Evolutionary conservation across 805 yeast species (phyloP).

Genomic region (Wickerhamomyces mucosus): DNA sequence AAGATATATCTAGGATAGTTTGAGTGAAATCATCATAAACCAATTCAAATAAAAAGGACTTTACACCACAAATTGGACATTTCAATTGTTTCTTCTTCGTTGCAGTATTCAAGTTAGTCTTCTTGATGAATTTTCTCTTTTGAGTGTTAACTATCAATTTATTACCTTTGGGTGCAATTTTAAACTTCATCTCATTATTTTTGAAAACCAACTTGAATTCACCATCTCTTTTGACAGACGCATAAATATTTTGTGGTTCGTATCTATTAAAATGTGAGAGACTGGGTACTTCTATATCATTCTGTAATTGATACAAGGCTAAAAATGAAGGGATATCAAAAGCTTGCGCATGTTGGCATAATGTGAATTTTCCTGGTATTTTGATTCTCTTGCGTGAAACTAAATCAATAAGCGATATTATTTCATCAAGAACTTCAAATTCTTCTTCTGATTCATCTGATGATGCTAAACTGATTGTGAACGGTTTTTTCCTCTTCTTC

Average conservation of each 20-base stretch:
- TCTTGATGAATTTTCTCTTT: not conserved
- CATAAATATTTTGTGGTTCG: not conserved
- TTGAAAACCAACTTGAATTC: conserved; percentile 4
- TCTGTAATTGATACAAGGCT: conserved; percentile 3
- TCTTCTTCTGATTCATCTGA: conserved; percentile 6
- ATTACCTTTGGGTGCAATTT: no score
- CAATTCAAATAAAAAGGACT: conserved; percentile 8
- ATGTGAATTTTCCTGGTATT: conserved; percentile 7
- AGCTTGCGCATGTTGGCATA: conserved; percentile 9
- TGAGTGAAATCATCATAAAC: conserved; percentile 15
- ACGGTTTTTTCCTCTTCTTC: no score
- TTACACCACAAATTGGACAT: conserved; percentile 14
- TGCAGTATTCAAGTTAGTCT: conserved; percentile 5
- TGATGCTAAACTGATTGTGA: no score
- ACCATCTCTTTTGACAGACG: not conserved
- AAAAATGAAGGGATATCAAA: conserved; percentile 12
- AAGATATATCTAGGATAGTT: conserved; percentile 1
- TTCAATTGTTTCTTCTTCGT: conserved; percentile 4
- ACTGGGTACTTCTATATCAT: no score
- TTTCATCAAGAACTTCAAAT: conserved; percentile 8
- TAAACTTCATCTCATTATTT: no score
- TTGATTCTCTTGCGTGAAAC: conserved; percentile 10
- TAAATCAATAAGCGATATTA: conserved; percentile 9
- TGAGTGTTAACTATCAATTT: no score
- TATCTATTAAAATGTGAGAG: no score